A percentile compares a stretch with the other conserved stretches of the same genome.
Conservation (phyloP, 2,329 filamentous ascomycete species). For the Colletotrichum sp. region DNA sequence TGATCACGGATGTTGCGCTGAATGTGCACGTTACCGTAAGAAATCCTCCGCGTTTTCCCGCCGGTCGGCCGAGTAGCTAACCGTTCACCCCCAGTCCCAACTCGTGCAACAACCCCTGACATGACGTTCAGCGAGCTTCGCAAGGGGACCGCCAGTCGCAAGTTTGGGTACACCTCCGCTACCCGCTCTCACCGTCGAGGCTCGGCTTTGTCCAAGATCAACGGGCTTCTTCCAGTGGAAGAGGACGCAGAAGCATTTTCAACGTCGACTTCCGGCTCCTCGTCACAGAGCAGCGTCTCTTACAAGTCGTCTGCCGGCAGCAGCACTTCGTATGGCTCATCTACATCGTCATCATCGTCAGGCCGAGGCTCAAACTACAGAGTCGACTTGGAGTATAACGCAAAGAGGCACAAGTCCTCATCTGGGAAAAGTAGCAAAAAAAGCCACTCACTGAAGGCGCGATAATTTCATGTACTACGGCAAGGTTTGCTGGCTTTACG, state of each 20-base stretch:
- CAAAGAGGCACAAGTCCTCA: conserved; percentile 23
- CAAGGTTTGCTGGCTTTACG: background rate
- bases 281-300: conserved; percentile 5
- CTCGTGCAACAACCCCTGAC: conserved; percentile 37
- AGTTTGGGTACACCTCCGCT: conserved; percentile 36
- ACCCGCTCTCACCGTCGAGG: conserved; percentile 34
- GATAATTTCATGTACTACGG: background rate
- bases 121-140: conserved; percentile 40
- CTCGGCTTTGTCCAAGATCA: conserved; percentile 23
- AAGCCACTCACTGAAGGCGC: background rate
- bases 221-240: background rate
- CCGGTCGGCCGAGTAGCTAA: background rate
- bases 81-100: conserved; percentile 30
- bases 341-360: conserved; percentile 19
- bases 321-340: background rate
- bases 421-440: conserved; percentile 3
- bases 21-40: conserved; percentile 51
- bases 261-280: conserved; percentile 19
- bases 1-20: conserved; percentile 58
- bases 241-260: background rate
- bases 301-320: background rate
- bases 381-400: conserved; percentile 33
- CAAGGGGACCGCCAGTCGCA: conserved; percentile 41
- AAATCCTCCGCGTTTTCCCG: background rate
- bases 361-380: conserved; percentile 26